These are phyloP conservation scores for Sporisorium scitamineum DNA, from an alignment of 1,284 basidiomycete species.

Conservation along the genomic window DNA sequence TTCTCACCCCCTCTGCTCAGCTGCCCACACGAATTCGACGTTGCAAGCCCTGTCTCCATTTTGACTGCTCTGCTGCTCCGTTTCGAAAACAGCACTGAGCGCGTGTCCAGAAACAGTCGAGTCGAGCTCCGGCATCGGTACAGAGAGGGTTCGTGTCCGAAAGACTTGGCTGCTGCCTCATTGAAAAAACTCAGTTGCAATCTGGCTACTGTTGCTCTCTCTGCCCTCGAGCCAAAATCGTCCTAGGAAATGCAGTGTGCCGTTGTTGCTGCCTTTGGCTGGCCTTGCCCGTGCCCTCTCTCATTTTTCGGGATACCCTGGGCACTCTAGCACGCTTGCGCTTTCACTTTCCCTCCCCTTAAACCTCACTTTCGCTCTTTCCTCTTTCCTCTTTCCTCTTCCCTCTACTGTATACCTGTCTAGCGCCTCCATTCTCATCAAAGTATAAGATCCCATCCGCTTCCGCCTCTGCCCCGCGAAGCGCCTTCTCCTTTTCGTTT, in stretches of 20 bases:
- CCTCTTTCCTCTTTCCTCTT: background rate
- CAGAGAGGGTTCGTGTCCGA: conserved; percentile 5
- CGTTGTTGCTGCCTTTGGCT: background rate
- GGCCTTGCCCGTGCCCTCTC: conserved; percentile 2
- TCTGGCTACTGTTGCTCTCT: conserved; percentile 30
- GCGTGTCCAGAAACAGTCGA: conserved; percentile 28
- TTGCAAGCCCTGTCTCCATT: conserved; percentile 24
- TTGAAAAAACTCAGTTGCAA: conserved; percentile 13
- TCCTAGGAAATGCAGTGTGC: background rate
- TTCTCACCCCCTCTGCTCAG: conserved; percentile 6
- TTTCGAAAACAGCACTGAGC: conserved; percentile 6
- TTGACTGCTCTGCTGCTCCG: conserved; percentile 18
- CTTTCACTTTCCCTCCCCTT: conserved; percentile 1
- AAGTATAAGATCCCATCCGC: conserved; percentile 34
- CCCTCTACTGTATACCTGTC: conserved; percentile 5
- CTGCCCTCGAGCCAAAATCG: background rate
- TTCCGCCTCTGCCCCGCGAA: conserved; percentile 19
- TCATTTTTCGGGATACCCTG: conserved; percentile 25
- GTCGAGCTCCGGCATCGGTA: conserved; percentile 26
- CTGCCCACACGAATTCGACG: background rate
- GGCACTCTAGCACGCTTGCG: conserved; percentile 8
- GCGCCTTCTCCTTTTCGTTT: conserved; percentile 18
- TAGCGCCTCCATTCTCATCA: conserved; percentile 14
- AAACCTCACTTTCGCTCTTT: background rate
- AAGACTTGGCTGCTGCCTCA: conserved; percentile 29